A percentile compares a stretch with the other conserved stretches of the same genome.
phyloP scores from a whole-genome alignment of 2,329 filamentous ascomycete species.

The Fusarium metavorans region DNA sequence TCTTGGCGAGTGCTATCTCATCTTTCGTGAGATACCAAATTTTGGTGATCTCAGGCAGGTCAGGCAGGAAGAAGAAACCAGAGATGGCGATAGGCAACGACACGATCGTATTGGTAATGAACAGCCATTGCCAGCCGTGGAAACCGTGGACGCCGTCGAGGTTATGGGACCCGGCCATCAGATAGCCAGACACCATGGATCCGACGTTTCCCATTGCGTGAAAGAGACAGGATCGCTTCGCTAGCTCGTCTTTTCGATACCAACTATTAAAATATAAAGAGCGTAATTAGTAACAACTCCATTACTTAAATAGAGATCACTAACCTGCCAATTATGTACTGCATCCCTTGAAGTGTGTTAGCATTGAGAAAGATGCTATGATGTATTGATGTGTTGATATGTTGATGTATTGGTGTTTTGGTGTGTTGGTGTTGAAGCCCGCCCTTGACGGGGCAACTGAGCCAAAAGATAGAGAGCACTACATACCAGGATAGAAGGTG shows the following conservation, averaged over 20 bases:
- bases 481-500: slow-evolving; percentile 53
- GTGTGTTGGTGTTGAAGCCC: too few relatives aligned
- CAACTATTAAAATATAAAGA: slow-evolving; percentile 38
- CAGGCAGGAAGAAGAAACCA: slow-evolving; percentile 49
- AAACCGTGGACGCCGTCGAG: slow-evolving; percentile 57
- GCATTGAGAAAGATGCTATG: too few relatives aligned
- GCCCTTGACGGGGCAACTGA: too few relatives aligned
- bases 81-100: slow-evolving; percentile 50
- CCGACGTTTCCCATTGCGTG: slow-evolving; percentile 49
- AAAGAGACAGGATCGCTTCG: slow-evolving; percentile 57
- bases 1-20: slow-evolving; percentile 45
- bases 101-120: slow-evolving; percentile 52
- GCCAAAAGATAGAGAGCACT: not conserved
- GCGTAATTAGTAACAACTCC: too few relatives aligned
- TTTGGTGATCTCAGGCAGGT: slow-evolving; percentile 43
- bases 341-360: not conserved
- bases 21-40: slow-evolving; percentile 46
- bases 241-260: slow-evolving; percentile 58
- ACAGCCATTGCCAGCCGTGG: slow-evolving; percentile 59
- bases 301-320: too few relatives aligned
- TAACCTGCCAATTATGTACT: not conserved
- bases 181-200: slow-evolving; percentile 47
- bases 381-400: too few relatives aligned
- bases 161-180: slow-evolving; percentile 56
- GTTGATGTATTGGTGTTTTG: too few relatives aligned